These are phyloP conservation scores for Tetragonia tetragonoides DNA, from an alignment of 148 eudicot species.

Conservation along the genomic window DNA sequence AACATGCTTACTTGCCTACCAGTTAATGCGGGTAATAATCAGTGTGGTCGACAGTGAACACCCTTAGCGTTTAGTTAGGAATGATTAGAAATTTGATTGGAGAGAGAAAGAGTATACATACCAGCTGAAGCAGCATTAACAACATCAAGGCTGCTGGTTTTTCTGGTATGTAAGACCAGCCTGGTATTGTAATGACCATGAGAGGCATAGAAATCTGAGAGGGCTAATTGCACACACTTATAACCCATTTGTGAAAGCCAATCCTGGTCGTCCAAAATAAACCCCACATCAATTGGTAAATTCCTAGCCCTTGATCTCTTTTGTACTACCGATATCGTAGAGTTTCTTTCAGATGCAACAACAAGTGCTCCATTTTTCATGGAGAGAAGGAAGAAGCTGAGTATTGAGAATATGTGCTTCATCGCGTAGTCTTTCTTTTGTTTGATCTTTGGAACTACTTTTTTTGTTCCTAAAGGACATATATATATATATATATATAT, in stretches of 20 bases:
- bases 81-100: background rate
- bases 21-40: too few relatives aligned
- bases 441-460: too few relatives aligned
- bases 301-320: background rate
- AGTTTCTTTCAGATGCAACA: too few relatives aligned
- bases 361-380: too few relatives aligned
- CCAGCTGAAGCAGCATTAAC: slow-evolving; percentile 28
- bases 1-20: too few relatives aligned
- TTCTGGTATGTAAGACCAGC: slow-evolving; percentile 26
- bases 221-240: slow-evolving; percentile 29
- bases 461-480: too few relatives aligned
- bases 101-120: background rate
- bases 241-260: slow-evolving; percentile 23
- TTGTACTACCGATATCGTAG: background rate
- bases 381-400: too few relatives aligned
- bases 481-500: too few relatives aligned
- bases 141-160: slow-evolving; percentile 23
- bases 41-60: too few relatives aligned
- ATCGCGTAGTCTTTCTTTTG: too few relatives aligned
- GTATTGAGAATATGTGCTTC: too few relatives aligned
- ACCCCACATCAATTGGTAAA: slow-evolving; percentile 21
- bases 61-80: too few relatives aligned
- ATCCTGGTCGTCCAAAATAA: slow-evolving; percentile 26
- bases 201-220: slow-evolving; percentile 35
- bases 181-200: slow-evolving; percentile 26